Conservation (phyloP, 176 grass and related monocot genomes). For the Typha latifolia region DNA sequence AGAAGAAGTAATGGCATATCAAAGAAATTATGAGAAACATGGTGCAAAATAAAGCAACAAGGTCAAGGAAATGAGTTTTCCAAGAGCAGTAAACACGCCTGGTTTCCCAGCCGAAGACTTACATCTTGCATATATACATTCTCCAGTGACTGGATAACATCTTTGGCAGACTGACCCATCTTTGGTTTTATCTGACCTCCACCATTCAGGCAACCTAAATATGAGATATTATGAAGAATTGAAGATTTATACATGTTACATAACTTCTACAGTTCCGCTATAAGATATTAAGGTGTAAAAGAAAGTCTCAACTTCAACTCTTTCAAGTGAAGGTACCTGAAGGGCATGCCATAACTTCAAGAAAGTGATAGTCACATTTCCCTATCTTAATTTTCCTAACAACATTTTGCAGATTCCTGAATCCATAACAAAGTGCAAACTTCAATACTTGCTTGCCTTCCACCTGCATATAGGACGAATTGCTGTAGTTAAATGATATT, state of each 20-base stretch:
- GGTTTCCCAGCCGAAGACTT: constrained; percentile 20
- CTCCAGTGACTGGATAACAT: constrained; percentile 71
- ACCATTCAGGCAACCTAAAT: constrained; percentile 76
- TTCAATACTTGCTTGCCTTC: constrained; percentile 71
- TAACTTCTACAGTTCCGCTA: neutral
- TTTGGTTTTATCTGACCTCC: constrained; percentile 79
- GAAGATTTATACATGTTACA: constrained; percentile 4
- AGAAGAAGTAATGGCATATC: too few relatives aligned
- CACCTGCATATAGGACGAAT: constrained; percentile 43
- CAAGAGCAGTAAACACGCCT: neutral
- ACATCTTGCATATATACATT: constrained; percentile 82
- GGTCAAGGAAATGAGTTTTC: too few relatives aligned
- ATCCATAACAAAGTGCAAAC: constrained; percentile 96
- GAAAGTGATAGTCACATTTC: constrained; percentile 76
- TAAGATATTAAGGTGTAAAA: neutral
- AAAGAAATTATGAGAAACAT: too few relatives aligned
- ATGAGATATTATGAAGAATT: neutral
- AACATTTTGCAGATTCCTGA: constrained; percentile 88
- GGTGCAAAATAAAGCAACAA: too few relatives aligned
- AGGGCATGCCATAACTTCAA: constrained; percentile 99
- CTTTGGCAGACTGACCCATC: constrained; percentile 32
- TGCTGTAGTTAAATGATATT: neutral
- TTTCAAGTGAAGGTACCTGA: constrained; percentile 44
- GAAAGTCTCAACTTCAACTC: neutral
- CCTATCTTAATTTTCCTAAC: constrained; percentile 92